Evolutionary conservation across 2,329 filamentous ascomycete genomes (phyloP).

Genomic region (Endoconidiophora laricicola): DNA sequence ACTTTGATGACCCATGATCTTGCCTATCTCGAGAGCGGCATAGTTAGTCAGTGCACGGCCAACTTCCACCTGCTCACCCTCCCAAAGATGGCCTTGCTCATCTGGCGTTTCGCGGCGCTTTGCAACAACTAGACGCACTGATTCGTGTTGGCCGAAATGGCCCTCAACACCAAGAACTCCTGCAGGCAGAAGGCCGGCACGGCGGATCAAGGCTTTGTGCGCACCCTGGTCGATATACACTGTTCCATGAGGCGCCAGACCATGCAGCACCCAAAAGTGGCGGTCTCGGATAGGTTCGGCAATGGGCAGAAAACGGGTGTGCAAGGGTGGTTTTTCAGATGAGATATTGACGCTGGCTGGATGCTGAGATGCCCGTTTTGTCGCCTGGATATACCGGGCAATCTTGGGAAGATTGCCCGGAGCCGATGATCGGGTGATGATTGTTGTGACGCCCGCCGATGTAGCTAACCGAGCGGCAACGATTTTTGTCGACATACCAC

Average conservation of each 20-base stretch:
- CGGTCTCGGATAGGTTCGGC: constrained; percentile 74
- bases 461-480: constrained; percentile 82
- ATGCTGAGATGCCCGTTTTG: constrained; percentile 16
- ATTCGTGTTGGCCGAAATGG: constrained; percentile 79
- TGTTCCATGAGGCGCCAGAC: constrained; percentile 75
- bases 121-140: constrained; percentile 71
- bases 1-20: constrained; percentile 74
- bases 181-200: constrained; percentile 75
- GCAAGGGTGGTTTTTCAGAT: constrained; percentile 43
- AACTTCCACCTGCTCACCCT: constrained; percentile 49
- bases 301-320: constrained; percentile 85
- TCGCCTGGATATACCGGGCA: constrained; percentile 59
- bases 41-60: constrained; percentile 88
- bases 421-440: constrained; percentile 87
- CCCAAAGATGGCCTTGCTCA: constrained; percentile 30
- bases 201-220: constrained; percentile 59
- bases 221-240: constrained; percentile 89
- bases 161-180: constrained; percentile 87
- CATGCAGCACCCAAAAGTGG: constrained; percentile 94
- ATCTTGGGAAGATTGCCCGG: constrained; percentile 85
- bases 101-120: constrained; percentile 32
- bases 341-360: constrained; percentile 15
- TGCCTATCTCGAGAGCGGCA: constrained; percentile 62
- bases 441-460: constrained; percentile 83
- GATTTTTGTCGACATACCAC: constrained; percentile 96